These are phyloP conservation scores for Sonneratia caseolaris DNA, from an alignment of 345 rosid species.

Conservation along the genomic window DNA sequence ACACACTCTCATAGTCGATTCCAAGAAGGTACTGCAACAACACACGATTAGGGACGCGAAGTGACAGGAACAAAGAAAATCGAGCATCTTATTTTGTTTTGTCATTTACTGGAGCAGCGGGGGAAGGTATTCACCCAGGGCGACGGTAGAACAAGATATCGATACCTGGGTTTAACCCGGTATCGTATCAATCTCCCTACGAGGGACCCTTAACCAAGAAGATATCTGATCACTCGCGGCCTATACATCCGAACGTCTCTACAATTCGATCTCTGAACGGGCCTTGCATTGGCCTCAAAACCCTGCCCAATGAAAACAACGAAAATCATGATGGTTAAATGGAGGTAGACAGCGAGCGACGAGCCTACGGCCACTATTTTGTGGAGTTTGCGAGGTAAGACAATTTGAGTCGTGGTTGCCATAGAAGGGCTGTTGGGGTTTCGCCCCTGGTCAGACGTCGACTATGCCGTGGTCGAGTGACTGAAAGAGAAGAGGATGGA, in stretches of 20 bases:
- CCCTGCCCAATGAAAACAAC: constrained; percentile 26
- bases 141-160: not conserved
- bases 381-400: not conserved
- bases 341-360: not conserved
- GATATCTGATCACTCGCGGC: constrained; percentile 8
- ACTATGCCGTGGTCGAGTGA: not conserved
- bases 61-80: not conserved
- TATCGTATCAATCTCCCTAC: not conserved
- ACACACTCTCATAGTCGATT: not conserved
- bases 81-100: not conserved
- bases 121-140: not conserved
- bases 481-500: not conserved
- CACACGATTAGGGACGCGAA: not conserved
- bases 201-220: no score
- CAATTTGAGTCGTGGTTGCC: not conserved
- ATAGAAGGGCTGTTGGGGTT: no score
- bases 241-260: constrained; percentile 33
- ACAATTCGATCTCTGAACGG: constrained; percentile 32
- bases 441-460: no score
- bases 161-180: not conserved
- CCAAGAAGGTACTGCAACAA: not conserved
- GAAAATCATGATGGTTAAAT: not conserved
- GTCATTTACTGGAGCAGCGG: not conserved
- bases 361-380: not conserved
- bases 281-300: constrained; percentile 57